A percentile compares a stretch with the other conserved stretches of the same genome.
phyloP scores from a whole-genome alignment of 495 filamentous ascomycete genomes.

The Parathielavia appendiculata region DNA sequence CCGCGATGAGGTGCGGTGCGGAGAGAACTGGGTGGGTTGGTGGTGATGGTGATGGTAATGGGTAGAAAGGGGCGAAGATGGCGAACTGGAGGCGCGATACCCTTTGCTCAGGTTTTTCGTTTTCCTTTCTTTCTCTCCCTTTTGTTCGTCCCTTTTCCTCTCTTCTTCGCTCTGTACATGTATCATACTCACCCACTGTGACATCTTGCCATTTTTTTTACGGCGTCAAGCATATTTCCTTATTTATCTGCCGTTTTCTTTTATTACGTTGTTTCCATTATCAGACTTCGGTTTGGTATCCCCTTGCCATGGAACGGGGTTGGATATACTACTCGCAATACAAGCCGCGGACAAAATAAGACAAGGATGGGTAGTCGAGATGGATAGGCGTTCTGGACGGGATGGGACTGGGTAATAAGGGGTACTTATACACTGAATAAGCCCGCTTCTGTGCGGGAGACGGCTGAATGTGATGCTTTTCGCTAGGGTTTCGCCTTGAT shows the following conservation, averaged over 20 bases:
- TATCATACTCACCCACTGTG: background rate
- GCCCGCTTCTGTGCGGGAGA: background rate
- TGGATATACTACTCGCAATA: no score
- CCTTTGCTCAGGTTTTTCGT: background rate
- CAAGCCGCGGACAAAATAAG: background rate
- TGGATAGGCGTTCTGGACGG: constrained; percentile 2
- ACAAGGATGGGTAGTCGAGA: background rate
- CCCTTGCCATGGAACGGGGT: no score
- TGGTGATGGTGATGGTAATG: background rate
- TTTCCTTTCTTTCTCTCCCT: background rate
- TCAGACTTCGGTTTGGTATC: background rate
- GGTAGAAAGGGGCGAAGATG: background rate
- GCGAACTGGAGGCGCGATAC: background rate
- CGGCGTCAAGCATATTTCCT: no score
- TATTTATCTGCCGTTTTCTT: background rate
- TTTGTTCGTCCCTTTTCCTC: no score
- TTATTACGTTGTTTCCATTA: background rate
- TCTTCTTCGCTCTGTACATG: no score
- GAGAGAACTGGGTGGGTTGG: background rate
- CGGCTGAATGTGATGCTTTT: background rate
- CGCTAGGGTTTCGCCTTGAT: background rate
- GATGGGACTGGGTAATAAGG: background rate
- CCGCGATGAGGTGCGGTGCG: no score
- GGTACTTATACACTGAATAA: background rate
- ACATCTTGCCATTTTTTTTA: background rate